Percentiles rank a stretch among this genome's conserved stretches.
Evolutionary conservation across 129 eudicot genomes (phyloP).

Genomic region (Helianthus tuberosus): DNA sequence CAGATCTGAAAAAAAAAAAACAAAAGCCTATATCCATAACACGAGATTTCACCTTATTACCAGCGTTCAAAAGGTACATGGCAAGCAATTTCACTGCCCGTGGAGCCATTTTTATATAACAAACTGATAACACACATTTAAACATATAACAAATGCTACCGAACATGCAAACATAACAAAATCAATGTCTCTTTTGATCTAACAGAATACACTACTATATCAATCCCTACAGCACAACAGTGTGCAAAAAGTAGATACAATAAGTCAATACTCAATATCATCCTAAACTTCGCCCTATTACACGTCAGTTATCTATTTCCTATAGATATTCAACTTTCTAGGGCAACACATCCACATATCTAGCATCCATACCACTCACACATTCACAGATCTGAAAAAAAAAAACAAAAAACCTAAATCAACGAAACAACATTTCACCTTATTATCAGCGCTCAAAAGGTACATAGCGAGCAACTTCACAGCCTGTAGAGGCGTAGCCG

Average conservation of each 20-base stretch:
- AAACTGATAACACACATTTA: neutral
- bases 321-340: neutral
- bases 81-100: slow-evolving; percentile 95
- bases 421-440: slow-evolving; percentile 42
- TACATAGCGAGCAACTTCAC: slow-evolving; percentile 89
- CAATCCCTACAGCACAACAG: neutral
- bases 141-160: neutral
- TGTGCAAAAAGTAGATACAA: neutral
- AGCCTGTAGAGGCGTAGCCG: slow-evolving; percentile 93
- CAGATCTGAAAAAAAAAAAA: neutral
- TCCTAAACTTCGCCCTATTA: no score
- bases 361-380: no score
- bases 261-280: no score
- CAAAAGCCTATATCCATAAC: neutral
- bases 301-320: no score
- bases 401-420: neutral
- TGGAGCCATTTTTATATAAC: slow-evolving; percentile 35
- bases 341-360: neutral
- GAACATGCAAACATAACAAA: neutral
- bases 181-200: neutral
- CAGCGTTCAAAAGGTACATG: slow-evolving; percentile 62
- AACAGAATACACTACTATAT: neutral
- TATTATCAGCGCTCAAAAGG: slow-evolving; percentile 61
- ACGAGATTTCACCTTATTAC: slow-evolving; percentile 53
- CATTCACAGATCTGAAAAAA: slow-evolving; percentile 3